Base-by-base conservation (phyloP, 148 eudicot species). In the Dianthus caryophyllus region DNA sequence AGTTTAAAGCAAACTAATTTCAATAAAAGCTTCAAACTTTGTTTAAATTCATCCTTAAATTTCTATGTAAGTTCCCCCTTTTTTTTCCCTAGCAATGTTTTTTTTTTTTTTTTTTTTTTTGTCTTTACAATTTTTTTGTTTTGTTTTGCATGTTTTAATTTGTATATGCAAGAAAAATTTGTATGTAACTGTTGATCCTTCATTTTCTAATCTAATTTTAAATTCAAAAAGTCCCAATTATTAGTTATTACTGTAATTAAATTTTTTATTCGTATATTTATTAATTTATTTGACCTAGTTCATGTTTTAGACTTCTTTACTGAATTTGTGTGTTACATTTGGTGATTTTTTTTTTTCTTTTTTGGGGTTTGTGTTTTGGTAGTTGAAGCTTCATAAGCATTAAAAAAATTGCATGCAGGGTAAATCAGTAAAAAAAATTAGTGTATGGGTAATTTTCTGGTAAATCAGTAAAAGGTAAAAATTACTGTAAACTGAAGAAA, bases 21-120 rank as follows among this genome's bases (percentile, higher is more conserved):
- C 49, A 22, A 57, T 52, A 13, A 17, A 44, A 17, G 18, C 20
- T 0, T 25, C 5, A 33, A 67, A 21, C 27, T 55, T 64, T 33
- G 27, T 57, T 51, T 25, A 67, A 71, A 49, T 75, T 65, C 71
- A 26, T 52, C 31, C 67, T 65, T 21, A 58, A 53, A 58, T 70
- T 21, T 60, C 49, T 41, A 58, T 76, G 79, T 76, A 76, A 76
- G 79, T 76, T 31, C 11, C 10, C 10, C 1, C 50, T 26, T 55
- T 33, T 9, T 0, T 55, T 51, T 21, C 31, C 39, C 38, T 33
- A 33, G 38, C 38, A 33, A n/a, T n/a, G n/a, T n/a, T 50, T 18
- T 2, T 57, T 25, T 67, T 30, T 14, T 0, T 68, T 51, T 21
- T 44, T 39, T 53, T 20, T 27, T 31, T 11, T 18, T 15, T 26